Base-by-base conservation (phyloP, 164 flowering plant species). In the Echeveria elegans region DNA sequence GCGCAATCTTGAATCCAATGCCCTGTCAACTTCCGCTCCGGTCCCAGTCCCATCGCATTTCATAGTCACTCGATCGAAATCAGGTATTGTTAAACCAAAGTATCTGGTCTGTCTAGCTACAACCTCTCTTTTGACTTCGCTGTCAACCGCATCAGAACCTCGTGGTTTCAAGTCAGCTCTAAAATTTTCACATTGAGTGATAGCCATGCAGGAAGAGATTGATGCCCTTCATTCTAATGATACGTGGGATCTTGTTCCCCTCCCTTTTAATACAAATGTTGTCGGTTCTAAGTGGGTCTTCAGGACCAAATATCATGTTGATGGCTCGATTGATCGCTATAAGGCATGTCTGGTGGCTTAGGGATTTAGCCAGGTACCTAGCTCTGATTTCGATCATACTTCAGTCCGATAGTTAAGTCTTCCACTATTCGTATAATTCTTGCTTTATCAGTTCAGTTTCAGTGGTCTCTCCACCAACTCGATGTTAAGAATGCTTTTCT, bases 401-500 rank as follows among this genome's bases (percentile, higher is more conserved):
- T 61, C 8, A 26, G 64, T 26, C 64, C 32, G 9, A 7, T 41
- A 4, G 45, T 41, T 41, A 41, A 41, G 10, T 41, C 45, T 41
- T 41, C 45, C 45, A 41, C 45, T 5, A 14, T 41, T 1, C 45
- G 45, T 41, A 14, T 41, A 4, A 41, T 41, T 41, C 10, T 41
- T 4, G 10, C 45, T 12, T 12, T 41, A 4, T 5, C 45, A 4
- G 45, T 41, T 14, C 45, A 41, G 14, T 41, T 41, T 41, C 16
- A 14, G 10, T 41, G 45, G 45, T 12, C 45, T 12, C 45, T 41
- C 8, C 45, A 41, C 10, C 45, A 41, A 41, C 45, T 41, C 45
- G 45, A 41, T 12, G 45, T 41, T 41, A 41, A 41, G 45, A 41
- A 64, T 15, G 64, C 64, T 12, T 61, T 61, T 61, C 24, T 64